Evolutionary conservation across 306 rosid genomes (phyloP).

Genomic region (Urtica urens): DNA sequence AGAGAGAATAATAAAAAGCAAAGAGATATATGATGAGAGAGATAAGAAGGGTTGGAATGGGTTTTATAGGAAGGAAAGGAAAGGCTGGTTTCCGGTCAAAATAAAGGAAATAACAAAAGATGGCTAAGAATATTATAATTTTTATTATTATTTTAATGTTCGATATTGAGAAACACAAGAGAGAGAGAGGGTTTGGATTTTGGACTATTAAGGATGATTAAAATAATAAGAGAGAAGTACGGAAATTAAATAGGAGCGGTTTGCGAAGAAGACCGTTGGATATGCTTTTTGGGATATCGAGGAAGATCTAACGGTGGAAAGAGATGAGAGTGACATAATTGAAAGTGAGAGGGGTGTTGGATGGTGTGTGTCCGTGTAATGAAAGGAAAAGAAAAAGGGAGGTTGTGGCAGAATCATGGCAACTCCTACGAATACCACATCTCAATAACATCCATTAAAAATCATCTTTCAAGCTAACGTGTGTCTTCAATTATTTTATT

Average conservation of each 20-base stretch:
- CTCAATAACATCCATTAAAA: too few relatives aligned
- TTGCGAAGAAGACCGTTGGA: slow-evolving; percentile 23
- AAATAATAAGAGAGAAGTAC: not conserved
- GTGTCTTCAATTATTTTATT: too few relatives aligned
- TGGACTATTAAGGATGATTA: too few relatives aligned
- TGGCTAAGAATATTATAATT: slow-evolving; percentile 18
- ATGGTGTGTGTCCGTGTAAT: slow-evolving; percentile 3
- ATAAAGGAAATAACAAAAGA: not conserved
- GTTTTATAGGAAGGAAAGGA: slow-evolving; percentile 26
- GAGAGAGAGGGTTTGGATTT: slow-evolving; percentile 13
- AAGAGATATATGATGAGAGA: slow-evolving; percentile 17
- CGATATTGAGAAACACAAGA: slow-evolving; percentile 19
- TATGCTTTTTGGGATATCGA: slow-evolving; percentile 4
- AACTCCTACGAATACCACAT: too few relatives aligned
- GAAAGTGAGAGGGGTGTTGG: not conserved
- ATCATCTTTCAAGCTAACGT: too few relatives aligned
- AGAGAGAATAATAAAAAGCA: not conserved
- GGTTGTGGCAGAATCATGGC: slow-evolving; percentile 1
- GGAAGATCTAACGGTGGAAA: slow-evolving; percentile 1
- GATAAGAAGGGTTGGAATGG: slow-evolving; percentile 22
- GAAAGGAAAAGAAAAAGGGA: not conserved
- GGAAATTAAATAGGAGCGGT: not conserved
- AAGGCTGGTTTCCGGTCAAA: slow-evolving; percentile 31
- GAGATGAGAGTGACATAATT: not conserved
- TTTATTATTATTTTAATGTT: slow-evolving; percentile 1